Evolutionary conservation across 116 monocot genomes (phyloP), one percentile per base, ranked within the genome.

Genomic region (Thalassia testudinum): DNA sequence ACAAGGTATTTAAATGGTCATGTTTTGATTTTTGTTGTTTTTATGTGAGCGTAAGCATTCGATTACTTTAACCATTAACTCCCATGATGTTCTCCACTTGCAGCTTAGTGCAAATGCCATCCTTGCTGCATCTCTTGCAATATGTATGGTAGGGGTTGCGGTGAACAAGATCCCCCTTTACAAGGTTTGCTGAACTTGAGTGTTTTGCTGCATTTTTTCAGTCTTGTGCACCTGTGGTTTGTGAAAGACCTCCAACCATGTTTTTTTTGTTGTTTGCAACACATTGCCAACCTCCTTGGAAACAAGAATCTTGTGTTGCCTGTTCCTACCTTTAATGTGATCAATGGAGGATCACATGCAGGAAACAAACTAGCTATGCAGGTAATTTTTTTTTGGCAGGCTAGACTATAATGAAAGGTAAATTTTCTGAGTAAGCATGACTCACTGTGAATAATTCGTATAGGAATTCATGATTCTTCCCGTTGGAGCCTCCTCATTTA

Each of bases 101-200:
- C 62, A 89, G 88, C 88, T 89, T 65, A 83, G 88, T 61, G 88
- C 88, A 27, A 89, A 83, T 80, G 88, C 83, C 26, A 90, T 90
- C 43, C 40, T 90, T 53, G 90, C 90, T 43, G 90, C 80, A 27
- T 90, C 90, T 24, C 80, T 90, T 72, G 84, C 90, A 48, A 62
- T 84, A 0, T 90, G 90, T 75, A 90, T 83, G 66, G 90, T 80
- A 45, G 84, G 90, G 58, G 83, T 84, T 28, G 59, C 42, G 30
- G 78, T 90, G 48, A 90, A 83, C 62, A 78, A 80, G 26, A 80
- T 90, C 50, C 90, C 90, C 24, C 83, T 90, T 17, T 90, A 90
- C 60, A 77, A 83, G 76, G 88, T 88, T 24, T 12, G 7, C 47
- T 7, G 37, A n/a, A n/a, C n/a, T 40, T 40, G 7, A 8, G 40